Percentiles rank a stretch among this genome's conserved stretches.
These are phyloP conservation scores for Chromera velia DNA, from an alignment of 73 alveolate species.

Conservation along the genomic window DNA sequence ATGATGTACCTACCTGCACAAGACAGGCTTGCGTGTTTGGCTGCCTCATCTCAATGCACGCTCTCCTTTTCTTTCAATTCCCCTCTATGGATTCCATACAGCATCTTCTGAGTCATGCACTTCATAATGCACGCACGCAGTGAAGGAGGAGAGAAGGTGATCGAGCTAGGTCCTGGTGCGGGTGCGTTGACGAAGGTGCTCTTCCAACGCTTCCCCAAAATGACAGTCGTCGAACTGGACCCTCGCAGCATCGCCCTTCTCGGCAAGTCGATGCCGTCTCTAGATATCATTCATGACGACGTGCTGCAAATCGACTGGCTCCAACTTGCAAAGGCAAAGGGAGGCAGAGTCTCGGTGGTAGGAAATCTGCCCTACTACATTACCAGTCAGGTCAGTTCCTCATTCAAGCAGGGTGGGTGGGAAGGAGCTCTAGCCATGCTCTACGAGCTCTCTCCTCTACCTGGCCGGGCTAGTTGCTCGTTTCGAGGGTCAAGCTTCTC, in stretches of 20 bases:
- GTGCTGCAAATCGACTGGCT: background rate
- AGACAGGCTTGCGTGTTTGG: too few relatives aligned
- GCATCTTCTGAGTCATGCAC: background rate
- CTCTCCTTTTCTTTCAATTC: too few relatives aligned
- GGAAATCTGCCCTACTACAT: background rate
- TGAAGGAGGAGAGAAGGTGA: background rate
- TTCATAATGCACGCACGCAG: too few relatives aligned
- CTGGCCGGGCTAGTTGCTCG: too few relatives aligned
- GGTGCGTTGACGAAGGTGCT: background rate
- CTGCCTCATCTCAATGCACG: too few relatives aligned
- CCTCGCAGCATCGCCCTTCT: background rate
- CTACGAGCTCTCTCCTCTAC: too few relatives aligned
- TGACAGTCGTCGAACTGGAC: background rate
- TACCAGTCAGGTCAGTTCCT: background rate
- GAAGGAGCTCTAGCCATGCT: too few relatives aligned
- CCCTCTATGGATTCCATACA: too few relatives aligned
- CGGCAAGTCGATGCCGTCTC: background rate
- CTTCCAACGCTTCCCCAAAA: background rate
- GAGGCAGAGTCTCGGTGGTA: background rate
- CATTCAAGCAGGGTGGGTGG: background rate
- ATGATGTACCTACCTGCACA: too few relatives aligned
- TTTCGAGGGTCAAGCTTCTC: too few relatives aligned
- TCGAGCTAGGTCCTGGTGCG: background rate
- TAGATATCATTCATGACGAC: background rate
- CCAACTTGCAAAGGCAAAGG: background rate